Conservation (phyloP, 305 asterid genomes). For the Salvia sclarea region DNA sequence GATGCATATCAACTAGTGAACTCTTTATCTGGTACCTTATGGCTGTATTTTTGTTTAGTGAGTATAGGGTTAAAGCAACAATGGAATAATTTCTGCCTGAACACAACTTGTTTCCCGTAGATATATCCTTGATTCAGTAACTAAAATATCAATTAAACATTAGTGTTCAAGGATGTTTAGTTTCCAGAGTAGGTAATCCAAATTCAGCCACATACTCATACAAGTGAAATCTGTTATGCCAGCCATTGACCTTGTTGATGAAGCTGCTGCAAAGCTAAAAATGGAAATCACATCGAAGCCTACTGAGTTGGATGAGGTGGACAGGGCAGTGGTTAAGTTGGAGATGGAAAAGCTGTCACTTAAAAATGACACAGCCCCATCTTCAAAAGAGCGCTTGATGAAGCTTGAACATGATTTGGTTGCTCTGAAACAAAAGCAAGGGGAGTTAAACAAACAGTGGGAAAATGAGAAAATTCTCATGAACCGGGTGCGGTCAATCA, state of each 20-base stretch:
- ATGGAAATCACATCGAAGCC: constrained; percentile 88
- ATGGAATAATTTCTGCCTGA: background rate
- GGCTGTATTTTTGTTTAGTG: background rate
- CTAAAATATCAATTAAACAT: background rate
- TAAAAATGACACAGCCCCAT: constrained; percentile 69
- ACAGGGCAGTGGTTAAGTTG: constrained; percentile 70
- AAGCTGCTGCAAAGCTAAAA: constrained; percentile 86
- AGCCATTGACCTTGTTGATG: constrained; percentile 87
- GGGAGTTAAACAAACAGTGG: constrained; percentile 63
- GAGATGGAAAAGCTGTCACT: constrained; percentile 85
- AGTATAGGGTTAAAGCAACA: background rate
- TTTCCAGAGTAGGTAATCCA: background rate
- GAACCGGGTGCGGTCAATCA: constrained; percentile 66
- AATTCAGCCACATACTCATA: background rate
- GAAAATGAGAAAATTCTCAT: constrained; percentile 61
- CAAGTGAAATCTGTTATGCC: constrained; percentile 14
- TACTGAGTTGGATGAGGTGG: constrained; percentile 67
- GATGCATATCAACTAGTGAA: background rate
- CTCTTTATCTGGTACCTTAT: background rate
- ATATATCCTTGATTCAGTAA: background rate
- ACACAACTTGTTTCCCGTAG: background rate
- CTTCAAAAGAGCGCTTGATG: constrained; percentile 67
- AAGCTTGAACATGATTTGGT: constrained; percentile 70
- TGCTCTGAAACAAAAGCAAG: constrained; percentile 59
- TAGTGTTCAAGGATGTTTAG: constrained; percentile 3